These are phyloP conservation scores for Cladosporium cucumerinum DNA, from an alignment of 2,329 filamentous ascomycete genomes.

Conservation along the genomic window DNA sequence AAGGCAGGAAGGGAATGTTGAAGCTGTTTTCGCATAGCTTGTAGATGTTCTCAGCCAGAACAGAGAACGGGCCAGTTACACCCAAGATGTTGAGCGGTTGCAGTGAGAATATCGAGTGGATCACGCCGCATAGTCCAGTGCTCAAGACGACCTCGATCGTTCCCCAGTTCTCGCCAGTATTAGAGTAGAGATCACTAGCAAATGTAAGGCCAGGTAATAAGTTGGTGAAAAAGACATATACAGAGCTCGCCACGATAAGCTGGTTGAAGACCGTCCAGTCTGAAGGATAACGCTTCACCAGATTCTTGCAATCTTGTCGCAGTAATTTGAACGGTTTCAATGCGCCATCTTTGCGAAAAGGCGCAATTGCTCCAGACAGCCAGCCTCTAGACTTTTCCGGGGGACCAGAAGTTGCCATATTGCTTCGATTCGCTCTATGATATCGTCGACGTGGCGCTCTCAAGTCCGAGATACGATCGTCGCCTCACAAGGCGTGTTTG, in stretches of 20 bases:
- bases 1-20: conserved; percentile 59
- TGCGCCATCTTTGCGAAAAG: conserved; percentile 25
- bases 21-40: conserved; percentile 55
- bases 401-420: not conserved
- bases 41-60: conserved; percentile 64
- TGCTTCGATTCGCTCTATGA: not conserved
- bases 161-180: conserved; percentile 62
- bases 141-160: conserved; percentile 66
- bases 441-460: not conserved
- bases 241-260: conserved; percentile 59
- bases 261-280: conserved; percentile 57
- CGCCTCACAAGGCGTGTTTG: not conserved
- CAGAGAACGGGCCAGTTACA: conserved; percentile 65
- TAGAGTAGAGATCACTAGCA: conserved; percentile 60
- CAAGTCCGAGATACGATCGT: not conserved
- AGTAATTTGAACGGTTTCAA: conserved; percentile 36
- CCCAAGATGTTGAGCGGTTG: conserved; percentile 65
- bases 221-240: conserved; percentile 67
- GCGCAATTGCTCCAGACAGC: not conserved
- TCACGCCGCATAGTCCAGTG: conserved; percentile 61
- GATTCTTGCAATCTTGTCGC: conserved; percentile 31
- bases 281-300: conserved; percentile 30
- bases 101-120: conserved; percentile 59
- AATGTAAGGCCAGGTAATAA: conserved; percentile 65
- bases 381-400: not conserved